phyloP scores from a whole-genome alignment of 495 filamentous ascomycete species.

The Cercophora newfieldiana region DNA sequence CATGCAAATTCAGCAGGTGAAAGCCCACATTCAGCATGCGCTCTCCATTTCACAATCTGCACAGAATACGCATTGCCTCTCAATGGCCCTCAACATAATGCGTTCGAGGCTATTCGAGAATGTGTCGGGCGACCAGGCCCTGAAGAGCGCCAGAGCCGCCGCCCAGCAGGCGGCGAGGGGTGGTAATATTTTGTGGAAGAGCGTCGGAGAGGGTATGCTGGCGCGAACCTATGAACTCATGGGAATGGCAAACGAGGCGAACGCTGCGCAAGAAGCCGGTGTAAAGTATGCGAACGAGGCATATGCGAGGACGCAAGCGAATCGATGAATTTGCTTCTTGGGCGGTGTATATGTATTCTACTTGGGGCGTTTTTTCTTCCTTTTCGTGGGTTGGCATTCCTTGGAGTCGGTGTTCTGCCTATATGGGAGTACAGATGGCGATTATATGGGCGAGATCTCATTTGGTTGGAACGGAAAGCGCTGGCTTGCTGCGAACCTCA shows the following conservation, averaged over 20 bases:
- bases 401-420: not conserved
- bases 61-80: slow-evolving; percentile 74
- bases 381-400: not conserved
- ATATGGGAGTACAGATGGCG: not conserved
- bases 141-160: slow-evolving; percentile 80
- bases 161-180: slow-evolving; percentile 71
- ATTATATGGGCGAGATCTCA: too few species aligned
- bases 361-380: not conserved
- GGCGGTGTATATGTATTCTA: slow-evolving; percentile 6
- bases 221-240: slow-evolving; percentile 71
- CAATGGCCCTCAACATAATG: slow-evolving; percentile 84
- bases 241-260: slow-evolving; percentile 65
- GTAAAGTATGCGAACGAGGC: slow-evolving; percentile 35
- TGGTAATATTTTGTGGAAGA: slow-evolving; percentile 79
- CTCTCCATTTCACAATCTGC: slow-evolving; percentile 51
- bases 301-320: slow-evolving; percentile 23
- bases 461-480: not conserved
- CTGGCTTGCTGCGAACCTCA: not conserved
- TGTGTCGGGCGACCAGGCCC: slow-evolving; percentile 84
- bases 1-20: slow-evolving; percentile 66
- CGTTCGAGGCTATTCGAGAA: slow-evolving; percentile 79
- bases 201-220: slow-evolving; percentile 78
- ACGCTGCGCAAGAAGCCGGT: slow-evolving; percentile 30
- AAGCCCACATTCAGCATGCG: slow-evolving; percentile 69
- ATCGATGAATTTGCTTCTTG: not conserved